A percentile compares a stretch with the other conserved stretches of the same genome.
Conservation (phyloP, 2,329 filamentous ascomycete species). For the Pseudogymnoascus sp. region DNA sequence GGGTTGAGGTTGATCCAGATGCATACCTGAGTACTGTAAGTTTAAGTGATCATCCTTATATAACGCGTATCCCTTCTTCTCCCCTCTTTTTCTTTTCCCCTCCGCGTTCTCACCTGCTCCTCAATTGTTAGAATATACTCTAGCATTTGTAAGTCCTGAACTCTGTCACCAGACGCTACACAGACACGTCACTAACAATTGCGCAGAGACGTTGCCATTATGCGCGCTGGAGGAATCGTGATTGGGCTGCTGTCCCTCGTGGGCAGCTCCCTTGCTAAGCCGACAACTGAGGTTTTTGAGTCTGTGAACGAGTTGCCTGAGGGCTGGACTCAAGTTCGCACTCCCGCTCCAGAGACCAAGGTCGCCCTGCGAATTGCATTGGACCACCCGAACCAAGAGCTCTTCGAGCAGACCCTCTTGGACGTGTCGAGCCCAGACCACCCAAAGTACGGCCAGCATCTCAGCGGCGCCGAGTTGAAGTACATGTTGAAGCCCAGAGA, state of each 20-base stretch:
- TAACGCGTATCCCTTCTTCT: neutral
- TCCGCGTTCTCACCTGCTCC: neutral
- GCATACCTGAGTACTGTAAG: neutral
- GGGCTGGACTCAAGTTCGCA: conserved; percentile 21
- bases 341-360: conserved; percentile 15
- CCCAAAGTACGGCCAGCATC: conserved; percentile 41
- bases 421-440: conserved; percentile 39
- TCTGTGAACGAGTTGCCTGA: conserved; percentile 18
- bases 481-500: conserved; percentile 35
- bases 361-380: conserved; percentile 21
- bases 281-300: conserved; percentile 20
- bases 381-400: conserved; percentile 8
- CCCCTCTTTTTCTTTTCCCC: neutral
- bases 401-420: conserved; percentile 19
- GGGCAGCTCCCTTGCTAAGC: conserved; percentile 1
- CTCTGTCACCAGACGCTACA: neutral
- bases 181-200: neutral
- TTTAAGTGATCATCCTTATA: neutral
- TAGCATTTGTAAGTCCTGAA: neutral
- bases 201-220: conserved; percentile 4
- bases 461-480: conserved; percentile 37
- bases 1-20: neutral
- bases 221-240: conserved; percentile 8
- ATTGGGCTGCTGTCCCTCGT: conserved; percentile 4
- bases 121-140: neutral